Evolutionary conservation across 805 yeast species (phyloP).

Genomic region (Teunomyces pallodes): DNA sequence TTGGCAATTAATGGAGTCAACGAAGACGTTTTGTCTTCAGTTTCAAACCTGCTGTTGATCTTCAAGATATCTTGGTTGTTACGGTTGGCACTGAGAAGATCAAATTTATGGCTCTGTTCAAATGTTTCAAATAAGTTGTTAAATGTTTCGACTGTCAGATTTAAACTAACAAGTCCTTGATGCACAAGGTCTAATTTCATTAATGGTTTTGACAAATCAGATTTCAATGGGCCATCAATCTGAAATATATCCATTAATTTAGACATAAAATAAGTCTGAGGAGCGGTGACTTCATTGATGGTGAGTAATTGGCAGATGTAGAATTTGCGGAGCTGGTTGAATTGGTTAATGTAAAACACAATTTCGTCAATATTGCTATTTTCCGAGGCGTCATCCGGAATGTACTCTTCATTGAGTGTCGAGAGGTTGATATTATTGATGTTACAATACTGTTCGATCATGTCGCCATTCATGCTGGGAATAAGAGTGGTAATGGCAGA

Average conservation of each 20-base stretch:
- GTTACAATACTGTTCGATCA: slow-evolving; percentile 38
- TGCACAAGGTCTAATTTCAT: slow-evolving; percentile 19
- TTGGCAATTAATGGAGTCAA: slow-evolving; percentile 24
- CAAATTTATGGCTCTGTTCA: slow-evolving; percentile 9
- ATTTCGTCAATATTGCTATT: slow-evolving; percentile 8
- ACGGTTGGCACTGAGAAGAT: background rate
- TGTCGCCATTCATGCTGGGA: slow-evolving; percentile 34
- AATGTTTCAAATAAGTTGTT: slow-evolving; percentile 26
- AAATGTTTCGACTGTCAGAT: slow-evolving; percentile 20
- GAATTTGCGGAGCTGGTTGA: slow-evolving; percentile 37
- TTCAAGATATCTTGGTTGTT: slow-evolving; percentile 18
- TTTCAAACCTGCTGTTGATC: background rate
- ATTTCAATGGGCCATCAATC: background rate
- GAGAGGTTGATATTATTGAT: slow-evolving; percentile 34
- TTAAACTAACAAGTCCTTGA: slow-evolving; percentile 22
- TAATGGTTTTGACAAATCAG: slow-evolving; percentile 6
- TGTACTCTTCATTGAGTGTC: slow-evolving; percentile 5
- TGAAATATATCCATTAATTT: slow-evolving; percentile 23
- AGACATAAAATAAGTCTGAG: slow-evolving; percentile 29
- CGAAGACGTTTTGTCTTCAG: background rate
- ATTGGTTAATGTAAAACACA: slow-evolving; percentile 18
- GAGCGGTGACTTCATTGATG: slow-evolving; percentile 26
- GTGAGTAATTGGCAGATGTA: slow-evolving; percentile 39
- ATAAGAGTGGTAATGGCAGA: slow-evolving; percentile 27
- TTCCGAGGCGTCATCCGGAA: background rate